phyloP scores from a whole-genome alignment of 164 flowering plant species.

The Chimonanthus praecox region DNA sequence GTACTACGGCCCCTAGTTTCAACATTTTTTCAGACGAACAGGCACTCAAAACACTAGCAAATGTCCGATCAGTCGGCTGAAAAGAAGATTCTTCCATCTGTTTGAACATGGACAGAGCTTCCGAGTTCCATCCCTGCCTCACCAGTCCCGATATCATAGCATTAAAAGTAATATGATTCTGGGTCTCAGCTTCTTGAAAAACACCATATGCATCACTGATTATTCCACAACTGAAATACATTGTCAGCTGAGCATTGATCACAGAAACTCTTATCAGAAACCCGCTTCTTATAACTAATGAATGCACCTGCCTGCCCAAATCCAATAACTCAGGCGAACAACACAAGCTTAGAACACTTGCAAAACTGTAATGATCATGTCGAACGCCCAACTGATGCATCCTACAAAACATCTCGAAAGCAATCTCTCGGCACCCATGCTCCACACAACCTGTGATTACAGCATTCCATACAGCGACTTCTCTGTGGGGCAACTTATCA shows the following conservation, averaged over 20 bases:
- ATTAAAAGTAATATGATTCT: conserved; percentile 56
- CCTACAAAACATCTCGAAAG: conserved; percentile 38
- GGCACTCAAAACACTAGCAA: conserved; percentile 56
- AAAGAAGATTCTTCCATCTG: conserved; percentile 39
- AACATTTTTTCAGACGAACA: conserved; percentile 25
- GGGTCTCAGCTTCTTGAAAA: conserved; percentile 37
- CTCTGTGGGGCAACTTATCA: conserved; percentile 37
- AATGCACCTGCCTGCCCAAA: conserved; percentile 61
- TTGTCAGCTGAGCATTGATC: conserved; percentile 52
- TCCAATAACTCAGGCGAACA: conserved; percentile 21
- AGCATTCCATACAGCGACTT: conserved; percentile 63
- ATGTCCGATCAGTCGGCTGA: conserved; percentile 57
- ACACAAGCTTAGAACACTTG: conserved; percentile 62
- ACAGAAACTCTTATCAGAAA: conserved; percentile 45
- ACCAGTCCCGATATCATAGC: conserved; percentile 69
- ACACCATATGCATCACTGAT: conserved; percentile 36
- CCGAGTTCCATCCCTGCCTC: conserved; percentile 36
- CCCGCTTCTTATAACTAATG: conserved; percentile 45
- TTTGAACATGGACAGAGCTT: conserved; percentile 43
- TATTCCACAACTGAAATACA: conserved; percentile 53
- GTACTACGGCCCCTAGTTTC: conserved; percentile 36
- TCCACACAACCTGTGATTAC: conserved; percentile 63
- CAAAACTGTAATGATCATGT: conserved; percentile 56
- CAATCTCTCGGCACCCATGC: conserved; percentile 31
- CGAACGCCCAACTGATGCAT: conserved; percentile 49